Percentiles rank a stretch among this genome's conserved stretches.
Conservation (phyloP, 805 yeast species). For the Pichia exigua region DNA sequence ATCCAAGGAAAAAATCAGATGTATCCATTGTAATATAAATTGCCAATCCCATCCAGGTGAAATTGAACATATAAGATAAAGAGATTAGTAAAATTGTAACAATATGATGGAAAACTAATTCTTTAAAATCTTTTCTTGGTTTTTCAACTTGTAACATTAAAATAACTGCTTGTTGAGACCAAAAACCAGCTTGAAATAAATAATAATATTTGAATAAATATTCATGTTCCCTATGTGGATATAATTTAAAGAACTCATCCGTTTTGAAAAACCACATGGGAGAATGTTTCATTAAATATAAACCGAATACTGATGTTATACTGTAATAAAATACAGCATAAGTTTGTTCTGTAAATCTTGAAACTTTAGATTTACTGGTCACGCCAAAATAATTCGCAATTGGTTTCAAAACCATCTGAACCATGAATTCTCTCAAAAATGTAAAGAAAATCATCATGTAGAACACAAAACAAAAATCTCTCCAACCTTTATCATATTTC, state of each 20-base stretch:
- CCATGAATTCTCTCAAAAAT: constrained; percentile 80
- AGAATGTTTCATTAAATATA: constrained; percentile 75
- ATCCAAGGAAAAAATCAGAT: constrained; percentile 80
- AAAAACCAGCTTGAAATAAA: constrained; percentile 88
- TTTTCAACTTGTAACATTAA: constrained; percentile 79
- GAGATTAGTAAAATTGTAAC: constrained; percentile 83
- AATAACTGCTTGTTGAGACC: constrained; percentile 93
- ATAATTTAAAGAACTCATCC: constrained; percentile 63
- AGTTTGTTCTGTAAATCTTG: constrained; percentile 89
- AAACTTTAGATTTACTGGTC: constrained; percentile 45
- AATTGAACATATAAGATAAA: constrained; percentile 87
- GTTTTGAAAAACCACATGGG: constrained; percentile 92
- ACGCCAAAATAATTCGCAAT: constrained; percentile 51
- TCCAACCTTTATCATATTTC: constrained; percentile 76
- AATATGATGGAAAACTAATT: constrained; percentile 87
- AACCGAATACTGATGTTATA: constrained; percentile 74
- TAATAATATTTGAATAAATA: constrained; percentile 71
- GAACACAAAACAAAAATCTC: constrained; percentile 72
- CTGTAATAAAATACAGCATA: constrained; percentile 80
- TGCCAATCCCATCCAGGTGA: constrained; percentile 90
- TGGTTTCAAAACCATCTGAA: constrained; percentile 77
- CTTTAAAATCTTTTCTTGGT: constrained; percentile 90
- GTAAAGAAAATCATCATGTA: constrained; percentile 84
- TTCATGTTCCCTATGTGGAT: constrained; percentile 76
- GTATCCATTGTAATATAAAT: constrained; percentile 94